Conservation (phyloP, 2,329 filamentous ascomycete species). For the Paraphoma sp. region DNA sequence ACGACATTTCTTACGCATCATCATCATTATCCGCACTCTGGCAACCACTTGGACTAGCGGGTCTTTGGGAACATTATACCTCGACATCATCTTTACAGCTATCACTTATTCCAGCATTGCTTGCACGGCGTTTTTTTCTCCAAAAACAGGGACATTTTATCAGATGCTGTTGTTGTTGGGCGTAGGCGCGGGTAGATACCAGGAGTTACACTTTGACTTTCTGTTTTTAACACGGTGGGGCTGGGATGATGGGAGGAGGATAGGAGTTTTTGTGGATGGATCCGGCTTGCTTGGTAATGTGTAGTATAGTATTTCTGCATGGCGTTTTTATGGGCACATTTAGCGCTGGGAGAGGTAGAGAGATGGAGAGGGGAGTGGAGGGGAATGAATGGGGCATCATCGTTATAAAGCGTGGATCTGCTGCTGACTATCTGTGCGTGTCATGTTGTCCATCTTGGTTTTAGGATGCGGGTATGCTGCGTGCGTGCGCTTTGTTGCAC, state of each 20-base stretch:
- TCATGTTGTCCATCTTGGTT: too few relatives aligned
- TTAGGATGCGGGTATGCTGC: too few relatives aligned
- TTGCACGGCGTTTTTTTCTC: neutral
- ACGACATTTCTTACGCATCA: slow-evolving; percentile 4
- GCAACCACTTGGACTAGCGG: neutral
- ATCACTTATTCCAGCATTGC: neutral
- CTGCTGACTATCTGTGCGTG: too few relatives aligned
- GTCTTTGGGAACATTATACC: neutral
- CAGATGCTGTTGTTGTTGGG: neutral
- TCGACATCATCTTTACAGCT: neutral
- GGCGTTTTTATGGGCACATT: too few relatives aligned
- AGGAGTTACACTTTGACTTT: neutral
- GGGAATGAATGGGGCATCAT: neutral
- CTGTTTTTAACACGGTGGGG: too few relatives aligned
- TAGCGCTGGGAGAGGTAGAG: neutral
- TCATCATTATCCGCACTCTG: neutral
- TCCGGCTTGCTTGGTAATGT: neutral
- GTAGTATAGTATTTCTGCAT: neutral
- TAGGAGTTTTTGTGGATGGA: neutral
- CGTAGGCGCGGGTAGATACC: neutral
- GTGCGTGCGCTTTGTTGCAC: too few relatives aligned
- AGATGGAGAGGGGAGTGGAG: neutral
- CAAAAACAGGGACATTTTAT: neutral
- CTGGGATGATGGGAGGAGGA: too few relatives aligned
- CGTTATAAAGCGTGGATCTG: neutral